Base-by-base conservation (phyloP, 352 stramenopile genomes). In the Phytophthora sp. region DNA sequence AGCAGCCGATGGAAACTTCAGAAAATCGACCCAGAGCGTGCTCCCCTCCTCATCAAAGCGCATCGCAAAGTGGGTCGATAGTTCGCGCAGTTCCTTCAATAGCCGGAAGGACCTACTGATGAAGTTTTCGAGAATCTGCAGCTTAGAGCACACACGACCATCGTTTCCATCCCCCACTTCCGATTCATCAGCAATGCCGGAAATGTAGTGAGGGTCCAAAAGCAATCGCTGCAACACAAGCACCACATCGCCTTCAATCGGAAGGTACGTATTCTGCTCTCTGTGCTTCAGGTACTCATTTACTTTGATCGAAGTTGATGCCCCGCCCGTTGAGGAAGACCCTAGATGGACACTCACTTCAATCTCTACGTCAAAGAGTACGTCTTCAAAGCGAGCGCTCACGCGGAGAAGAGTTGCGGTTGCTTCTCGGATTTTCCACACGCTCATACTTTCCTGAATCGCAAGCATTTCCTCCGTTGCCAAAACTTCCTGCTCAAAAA, bases 1-100 rank as follows among this genome's bases (percentile, higher is more conserved):
- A 34, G 53, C 41, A 7, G 49, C 39, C 9, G 68, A 68, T 5
- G 82, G 76, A 31, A 90, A 91, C 44, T 84, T 82, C 24, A 88
- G 49, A 42, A 93, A 91, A 42, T 90, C 77, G 30, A 88, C 62
- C 76, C 78, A 90, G 2, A 93, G 60, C 24, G 70, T 68, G 24
- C 66, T 72, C 15, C 74, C 52, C 10, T 86, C 61, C 28, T 69
- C 43, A 37, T 77, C 66, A 39, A 88, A 82, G 18, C 72, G 67
- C 62, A 90, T 62, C 4, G 64, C 58, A 53, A 82, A 88, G 43
- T 69, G 61, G 7, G 70, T 81, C 30, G 84, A 93, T 7, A 93
- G 68, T 11, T 69, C 49, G 13, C 84, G 82, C 28, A 93, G 45
- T 18, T 91, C 81, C 12, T 64, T 70, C 42, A 92, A 58, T 41